Percentiles rank a stretch among this genome's conserved stretches.
These are phyloP conservation scores for Helianthus annuus DNA, from an alignment of 129 eudicot species.

Conservation along the genomic window HanXRQr2.0-SUNRISE NC_035436.2:173933863-173934362, in stretches of 20 bases:
- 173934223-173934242: slow-evolving; percentile 6
- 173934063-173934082: slow-evolving; percentile 87
- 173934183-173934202: background rate
- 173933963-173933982: slow-evolving; percentile 73
- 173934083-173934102: slow-evolving; percentile 69
- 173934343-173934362: background rate
- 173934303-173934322: background rate
- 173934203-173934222: slow-evolving; percentile 1
- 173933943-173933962: slow-evolving; percentile 59
- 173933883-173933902: slow-evolving; percentile 85
- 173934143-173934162: background rate
- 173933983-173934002: slow-evolving; percentile 68
- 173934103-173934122: slow-evolving; percentile 39
- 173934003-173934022: slow-evolving; percentile 76
- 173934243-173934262: slow-evolving; percentile 6
- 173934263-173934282: slow-evolving; percentile 6
- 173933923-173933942: slow-evolving; percentile 69
- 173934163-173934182: background rate
- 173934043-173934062: slow-evolving; percentile 79
- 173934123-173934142: slow-evolving; percentile 35
- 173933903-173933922: slow-evolving; percentile 70
- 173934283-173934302: background rate
- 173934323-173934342: background rate
- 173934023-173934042: slow-evolving; percentile 77
- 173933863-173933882: slow-evolving; percentile 59